These are phyloP conservation scores for Calonectria fujianensis DNA, from an alignment of 2,329 filamentous ascomycete genomes.

Conservation along the genomic window DNA sequence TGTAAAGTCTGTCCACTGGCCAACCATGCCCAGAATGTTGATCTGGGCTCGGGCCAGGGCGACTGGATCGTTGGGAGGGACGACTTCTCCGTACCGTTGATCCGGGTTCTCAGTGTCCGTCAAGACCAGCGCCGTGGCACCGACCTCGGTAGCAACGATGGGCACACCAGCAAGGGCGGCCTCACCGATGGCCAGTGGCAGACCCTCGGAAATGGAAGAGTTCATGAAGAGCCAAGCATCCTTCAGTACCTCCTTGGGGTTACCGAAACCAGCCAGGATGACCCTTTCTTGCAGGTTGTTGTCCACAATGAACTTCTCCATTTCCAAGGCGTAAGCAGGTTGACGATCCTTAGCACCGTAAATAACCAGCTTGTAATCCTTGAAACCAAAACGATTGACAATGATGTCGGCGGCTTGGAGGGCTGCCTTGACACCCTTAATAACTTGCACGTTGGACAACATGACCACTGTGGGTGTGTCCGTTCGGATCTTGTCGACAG, in stretches of 20 bases:
- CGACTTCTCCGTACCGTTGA: constrained; percentile 48
- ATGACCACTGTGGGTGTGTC: constrained; percentile 47
- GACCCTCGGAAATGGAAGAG: constrained; percentile 48
- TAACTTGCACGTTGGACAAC: constrained; percentile 49
- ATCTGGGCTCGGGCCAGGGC: constrained; percentile 46
- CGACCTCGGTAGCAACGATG: constrained; percentile 48
- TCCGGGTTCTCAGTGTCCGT: constrained; percentile 46
- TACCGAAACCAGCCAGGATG: constrained; percentile 45
- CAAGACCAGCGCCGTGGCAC: constrained; percentile 45
- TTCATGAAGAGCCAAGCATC: constrained; percentile 51
- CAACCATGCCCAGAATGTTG: constrained; percentile 47
- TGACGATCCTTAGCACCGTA: constrained; percentile 49
- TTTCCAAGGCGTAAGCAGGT: constrained; percentile 46
- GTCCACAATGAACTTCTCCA: constrained; percentile 48
- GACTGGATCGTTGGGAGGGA: constrained; percentile 46
- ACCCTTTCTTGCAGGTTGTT: constrained; percentile 39
- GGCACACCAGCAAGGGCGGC: constrained; percentile 47
- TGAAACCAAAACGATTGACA: constrained; percentile 45
- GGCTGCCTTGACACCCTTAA: constrained; percentile 49
- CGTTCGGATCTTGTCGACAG: constrained; percentile 46
- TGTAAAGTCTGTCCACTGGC: constrained; percentile 46
- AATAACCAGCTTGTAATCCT: constrained; percentile 46
- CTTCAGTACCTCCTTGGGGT: constrained; percentile 46
- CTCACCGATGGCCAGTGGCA: constrained; percentile 47
- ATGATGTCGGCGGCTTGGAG: constrained; percentile 48